phyloP scores from a whole-genome alignment of 345 rosid species.

The Citropsis articulata region DNA sequence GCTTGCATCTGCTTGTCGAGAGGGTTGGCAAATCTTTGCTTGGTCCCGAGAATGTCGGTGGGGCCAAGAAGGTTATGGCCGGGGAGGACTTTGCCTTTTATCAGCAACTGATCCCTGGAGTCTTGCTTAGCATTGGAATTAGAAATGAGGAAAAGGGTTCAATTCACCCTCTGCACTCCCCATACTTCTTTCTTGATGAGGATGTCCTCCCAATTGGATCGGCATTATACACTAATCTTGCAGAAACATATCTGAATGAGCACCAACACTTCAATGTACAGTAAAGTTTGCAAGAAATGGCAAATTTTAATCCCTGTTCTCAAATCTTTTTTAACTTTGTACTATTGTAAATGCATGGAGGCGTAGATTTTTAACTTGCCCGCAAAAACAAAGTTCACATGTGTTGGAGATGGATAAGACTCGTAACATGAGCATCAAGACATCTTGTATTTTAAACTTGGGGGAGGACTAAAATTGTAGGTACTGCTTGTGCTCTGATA shows the following conservation, averaged over 20 bases:
- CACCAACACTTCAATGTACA: conserved; percentile 31
- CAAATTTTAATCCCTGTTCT: too few relatives aligned
- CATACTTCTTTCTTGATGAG: conserved; percentile 75
- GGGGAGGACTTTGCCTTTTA: conserved; percentile 90
- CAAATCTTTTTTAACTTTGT: background rate
- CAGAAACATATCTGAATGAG: conserved; percentile 55
- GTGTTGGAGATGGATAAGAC: too few relatives aligned
- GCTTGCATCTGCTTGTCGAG: conserved; percentile 45
- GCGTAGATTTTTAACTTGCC: too few relatives aligned
- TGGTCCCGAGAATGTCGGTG: conserved; percentile 54
- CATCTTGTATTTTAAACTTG: too few relatives aligned
- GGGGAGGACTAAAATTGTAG: too few relatives aligned
- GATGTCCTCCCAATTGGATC: conserved; percentile 78
- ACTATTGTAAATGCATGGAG: background rate
- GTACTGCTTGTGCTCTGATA: too few relatives aligned
- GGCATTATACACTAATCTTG: conserved; percentile 65
- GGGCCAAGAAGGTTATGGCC: conserved; percentile 49
- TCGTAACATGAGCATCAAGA: too few relatives aligned
- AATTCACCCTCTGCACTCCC: conserved; percentile 64
- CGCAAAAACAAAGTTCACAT: too few relatives aligned
- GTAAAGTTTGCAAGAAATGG: conserved; percentile 5
- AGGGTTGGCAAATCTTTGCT: conserved; percentile 50
- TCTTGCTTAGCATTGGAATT: conserved; percentile 63
- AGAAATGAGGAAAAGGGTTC: conserved; percentile 65
- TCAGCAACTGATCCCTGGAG: conserved; percentile 73